Conservation (phyloP, 495 filamentous ascomycete genomes). For the Amphirosellinia nigrospora region DNA sequence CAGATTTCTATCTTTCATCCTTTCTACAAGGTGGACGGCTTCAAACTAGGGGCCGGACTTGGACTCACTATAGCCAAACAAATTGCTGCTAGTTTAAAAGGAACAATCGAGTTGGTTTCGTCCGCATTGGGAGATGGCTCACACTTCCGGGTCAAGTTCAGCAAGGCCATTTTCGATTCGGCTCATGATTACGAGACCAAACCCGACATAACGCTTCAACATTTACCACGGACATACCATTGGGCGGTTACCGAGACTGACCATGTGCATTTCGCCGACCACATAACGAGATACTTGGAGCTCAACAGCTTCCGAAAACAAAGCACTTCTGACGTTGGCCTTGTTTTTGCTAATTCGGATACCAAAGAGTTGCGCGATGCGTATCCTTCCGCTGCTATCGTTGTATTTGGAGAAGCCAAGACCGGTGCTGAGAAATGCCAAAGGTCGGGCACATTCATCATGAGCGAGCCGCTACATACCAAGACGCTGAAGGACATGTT, state of each 20-base stretch:
- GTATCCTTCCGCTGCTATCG: slow-evolving; percentile 12
- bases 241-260: neutral
- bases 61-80: slow-evolving; percentile 12
- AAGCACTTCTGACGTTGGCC: neutral
- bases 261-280: slow-evolving; percentile 8
- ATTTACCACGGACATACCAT: neutral
- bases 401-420: neutral
- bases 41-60: slow-evolving; percentile 13
- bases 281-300: slow-evolving; percentile 10
- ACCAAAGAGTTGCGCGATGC: neutral
- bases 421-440: neutral
- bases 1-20: slow-evolving; percentile 11
- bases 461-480: neutral
- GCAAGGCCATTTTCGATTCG: neutral
- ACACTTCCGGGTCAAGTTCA: slow-evolving; percentile 12
- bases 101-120: neutral
- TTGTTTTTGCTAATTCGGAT: neutral
- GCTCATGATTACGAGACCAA: neutral
- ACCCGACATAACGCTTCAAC: neutral
- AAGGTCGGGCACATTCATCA: neutral
- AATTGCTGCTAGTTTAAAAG: slow-evolving; percentile 3
- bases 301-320: neutral
- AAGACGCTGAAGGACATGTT: neutral
- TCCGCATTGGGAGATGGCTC: neutral
- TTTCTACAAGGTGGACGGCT: slow-evolving; percentile 10